These are phyloP conservation scores for Coemansia brasiliensis DNA, from an alignment of 192 early-diverging fungal species.

Conservation along the genomic window DNA sequence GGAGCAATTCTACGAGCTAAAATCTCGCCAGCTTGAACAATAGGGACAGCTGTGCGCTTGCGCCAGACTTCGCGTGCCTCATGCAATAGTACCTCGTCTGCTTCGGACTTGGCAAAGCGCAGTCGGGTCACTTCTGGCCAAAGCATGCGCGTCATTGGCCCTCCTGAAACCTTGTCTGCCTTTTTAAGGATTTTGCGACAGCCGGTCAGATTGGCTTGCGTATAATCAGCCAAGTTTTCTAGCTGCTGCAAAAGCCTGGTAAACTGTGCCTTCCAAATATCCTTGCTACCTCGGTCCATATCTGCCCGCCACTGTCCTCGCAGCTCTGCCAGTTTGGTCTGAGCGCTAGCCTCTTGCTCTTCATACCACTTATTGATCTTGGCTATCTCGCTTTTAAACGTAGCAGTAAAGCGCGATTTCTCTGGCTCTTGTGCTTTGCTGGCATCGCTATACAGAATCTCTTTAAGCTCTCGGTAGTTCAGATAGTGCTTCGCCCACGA, in stretches of 20 bases:
- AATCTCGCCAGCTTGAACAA: slow-evolving; percentile 1
- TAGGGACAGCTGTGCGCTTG: slow-evolving; percentile 19
- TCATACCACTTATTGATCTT: slow-evolving; percentile 59
- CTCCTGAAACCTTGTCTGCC: slow-evolving; percentile 54
- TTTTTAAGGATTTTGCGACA: slow-evolving; percentile 70
- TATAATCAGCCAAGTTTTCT: slow-evolving; percentile 53
- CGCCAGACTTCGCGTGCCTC: slow-evolving; percentile 56
- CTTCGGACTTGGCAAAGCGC: slow-evolving; percentile 60
- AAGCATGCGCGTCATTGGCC: slow-evolving; percentile 47
- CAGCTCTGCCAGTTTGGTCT: slow-evolving; percentile 11
- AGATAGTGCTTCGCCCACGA: slow-evolving; percentile 58
- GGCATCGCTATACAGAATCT: slow-evolving; percentile 33
- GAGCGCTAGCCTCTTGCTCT: slow-evolving; percentile 40
- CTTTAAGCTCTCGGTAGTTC: slow-evolving; percentile 58
- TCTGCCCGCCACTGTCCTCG: slow-evolving; percentile 24
- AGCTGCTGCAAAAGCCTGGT: slow-evolving; percentile 21
- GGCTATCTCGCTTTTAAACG: slow-evolving; percentile 51
- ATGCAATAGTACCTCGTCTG: slow-evolving; percentile 56
- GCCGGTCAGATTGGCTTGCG: slow-evolving; percentile 60
- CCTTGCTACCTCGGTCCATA: slow-evolving; percentile 3
- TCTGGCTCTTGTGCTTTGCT: neutral
- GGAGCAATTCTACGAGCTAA: slow-evolving; percentile 5
- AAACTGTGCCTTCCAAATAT: slow-evolving; percentile 28
- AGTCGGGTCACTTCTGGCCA: slow-evolving; percentile 56
- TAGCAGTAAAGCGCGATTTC: slow-evolving; percentile 30